Evolutionary conservation across 2,329 filamentous ascomycete species (phyloP).

Genomic region (Blumeriella jaapii): DNA sequence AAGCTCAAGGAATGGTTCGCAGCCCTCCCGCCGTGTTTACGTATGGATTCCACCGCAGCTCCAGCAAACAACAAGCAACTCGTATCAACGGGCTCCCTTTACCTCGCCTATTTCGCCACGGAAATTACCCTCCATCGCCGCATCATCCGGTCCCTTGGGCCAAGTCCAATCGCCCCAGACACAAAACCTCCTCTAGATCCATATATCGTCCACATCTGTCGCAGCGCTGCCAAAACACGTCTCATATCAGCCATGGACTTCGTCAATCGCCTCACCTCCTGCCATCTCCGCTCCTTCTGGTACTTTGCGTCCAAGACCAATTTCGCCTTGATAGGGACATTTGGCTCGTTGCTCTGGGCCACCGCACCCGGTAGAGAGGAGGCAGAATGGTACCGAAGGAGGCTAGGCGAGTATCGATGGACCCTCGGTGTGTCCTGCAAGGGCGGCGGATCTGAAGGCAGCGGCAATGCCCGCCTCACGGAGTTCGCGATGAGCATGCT

Average conservation of each 20-base stretch:
- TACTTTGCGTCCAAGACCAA: constrained; percentile 80
- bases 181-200: constrained; percentile 45
- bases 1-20: constrained; percentile 77
- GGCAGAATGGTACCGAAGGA: constrained; percentile 79
- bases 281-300: constrained; percentile 87
- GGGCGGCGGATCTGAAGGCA: constrained; percentile 26
- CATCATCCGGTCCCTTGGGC: constrained; percentile 69
- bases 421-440: constrained; percentile 79
- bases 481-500: constrained; percentile 69
- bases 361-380: constrained; percentile 81
- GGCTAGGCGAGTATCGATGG: constrained; percentile 86
- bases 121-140: constrained; percentile 88
- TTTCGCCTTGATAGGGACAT: constrained; percentile 90
- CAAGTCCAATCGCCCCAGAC: constrained; percentile 31
- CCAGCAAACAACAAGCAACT: constrained; percentile 33
- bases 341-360: constrained; percentile 80
- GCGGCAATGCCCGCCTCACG: constrained; percentile 44
- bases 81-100: constrained; percentile 63
- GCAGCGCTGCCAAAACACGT: constrained; percentile 84
- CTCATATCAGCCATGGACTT: constrained; percentile 96
- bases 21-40: constrained; percentile 44
- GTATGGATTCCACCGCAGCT: constrained; percentile 50
- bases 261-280: constrained; percentile 79
- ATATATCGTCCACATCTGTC: constrained; percentile 85
- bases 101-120: constrained; percentile 85